These are phyloP conservation scores for Perkinsus marinus DNA, from an alignment of 169 alveolate species.

Conservation along the genomic window DNA sequence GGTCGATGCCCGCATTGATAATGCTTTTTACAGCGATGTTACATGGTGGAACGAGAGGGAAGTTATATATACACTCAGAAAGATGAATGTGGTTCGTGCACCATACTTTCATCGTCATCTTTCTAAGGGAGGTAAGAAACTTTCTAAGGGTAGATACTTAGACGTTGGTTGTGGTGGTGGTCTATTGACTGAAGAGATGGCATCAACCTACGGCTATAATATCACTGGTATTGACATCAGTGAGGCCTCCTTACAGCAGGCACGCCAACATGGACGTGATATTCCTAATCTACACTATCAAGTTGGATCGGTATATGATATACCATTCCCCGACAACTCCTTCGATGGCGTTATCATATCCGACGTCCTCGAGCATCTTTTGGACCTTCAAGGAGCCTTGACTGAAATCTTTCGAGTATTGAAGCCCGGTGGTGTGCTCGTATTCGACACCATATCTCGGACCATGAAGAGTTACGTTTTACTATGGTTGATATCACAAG, in stretches of 20 bases:
- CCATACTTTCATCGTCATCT: too few relatives aligned
- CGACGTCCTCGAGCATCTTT: background rate
- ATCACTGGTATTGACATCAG: background rate
- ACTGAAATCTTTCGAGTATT: background rate
- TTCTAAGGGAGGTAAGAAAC: too few relatives aligned
- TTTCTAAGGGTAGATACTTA: too few relatives aligned
- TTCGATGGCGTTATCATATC: background rate
- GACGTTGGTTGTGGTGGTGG: background rate
- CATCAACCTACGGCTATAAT: background rate
- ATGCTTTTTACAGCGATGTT: too few relatives aligned
- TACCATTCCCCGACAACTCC: background rate
- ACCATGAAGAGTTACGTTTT: background rate
- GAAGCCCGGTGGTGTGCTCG: background rate
- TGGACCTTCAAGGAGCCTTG: background rate
- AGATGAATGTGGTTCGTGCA: too few relatives aligned
- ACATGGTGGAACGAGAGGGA: too few relatives aligned
- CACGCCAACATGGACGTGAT: background rate
- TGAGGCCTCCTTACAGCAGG: background rate
- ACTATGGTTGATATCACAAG: background rate
- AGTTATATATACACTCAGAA: too few relatives aligned
- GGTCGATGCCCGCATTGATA: too few relatives aligned
- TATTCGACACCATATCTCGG: background rate
- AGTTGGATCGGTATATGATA: background rate
- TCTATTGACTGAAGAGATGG: background rate
- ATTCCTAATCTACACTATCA: background rate